Conservation (phyloP, 169 alveolate species). For the Plasmodium inui region DNA sequence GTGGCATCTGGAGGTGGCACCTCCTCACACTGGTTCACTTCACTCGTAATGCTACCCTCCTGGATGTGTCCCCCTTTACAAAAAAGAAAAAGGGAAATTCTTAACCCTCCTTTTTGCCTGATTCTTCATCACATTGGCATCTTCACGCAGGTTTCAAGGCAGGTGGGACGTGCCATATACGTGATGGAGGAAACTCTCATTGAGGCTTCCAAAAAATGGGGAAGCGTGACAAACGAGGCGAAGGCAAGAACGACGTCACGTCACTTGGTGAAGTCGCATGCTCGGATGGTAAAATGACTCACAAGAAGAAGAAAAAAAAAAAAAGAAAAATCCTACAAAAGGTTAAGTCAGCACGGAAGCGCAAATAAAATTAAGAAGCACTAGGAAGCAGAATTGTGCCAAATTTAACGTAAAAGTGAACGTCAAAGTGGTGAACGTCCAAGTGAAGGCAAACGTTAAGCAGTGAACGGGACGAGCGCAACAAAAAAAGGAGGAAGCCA, state of each 20-base stretch:
- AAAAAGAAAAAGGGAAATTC: background rate
- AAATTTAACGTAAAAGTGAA: background rate
- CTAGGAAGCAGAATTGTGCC: background rate
- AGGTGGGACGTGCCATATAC: background rate
- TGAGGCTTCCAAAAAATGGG: background rate
- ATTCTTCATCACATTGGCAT: background rate
- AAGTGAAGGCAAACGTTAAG: background rate
- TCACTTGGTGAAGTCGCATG: background rate
- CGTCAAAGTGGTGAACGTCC: no score
- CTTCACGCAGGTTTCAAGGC: background rate
- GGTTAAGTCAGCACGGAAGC: background rate
- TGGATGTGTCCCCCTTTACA: background rate
- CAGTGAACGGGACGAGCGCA: background rate
- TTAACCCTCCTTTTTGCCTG: background rate
- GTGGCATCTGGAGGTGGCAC: background rate
- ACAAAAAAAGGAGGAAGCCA: background rate
- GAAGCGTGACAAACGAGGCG: background rate
- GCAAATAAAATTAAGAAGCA: background rate
- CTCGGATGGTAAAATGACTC: background rate
- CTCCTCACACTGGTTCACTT: background rate
- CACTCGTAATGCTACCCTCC: no score
- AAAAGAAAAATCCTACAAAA: background rate
- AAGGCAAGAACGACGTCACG: background rate
- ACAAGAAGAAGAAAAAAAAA: no score
- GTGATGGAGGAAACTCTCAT: background rate